These are phyloP conservation scores for Coriolopsis trogii DNA, from an alignment of 1,284 basidiomycete genomes.

Conservation along the genomic window DNA sequence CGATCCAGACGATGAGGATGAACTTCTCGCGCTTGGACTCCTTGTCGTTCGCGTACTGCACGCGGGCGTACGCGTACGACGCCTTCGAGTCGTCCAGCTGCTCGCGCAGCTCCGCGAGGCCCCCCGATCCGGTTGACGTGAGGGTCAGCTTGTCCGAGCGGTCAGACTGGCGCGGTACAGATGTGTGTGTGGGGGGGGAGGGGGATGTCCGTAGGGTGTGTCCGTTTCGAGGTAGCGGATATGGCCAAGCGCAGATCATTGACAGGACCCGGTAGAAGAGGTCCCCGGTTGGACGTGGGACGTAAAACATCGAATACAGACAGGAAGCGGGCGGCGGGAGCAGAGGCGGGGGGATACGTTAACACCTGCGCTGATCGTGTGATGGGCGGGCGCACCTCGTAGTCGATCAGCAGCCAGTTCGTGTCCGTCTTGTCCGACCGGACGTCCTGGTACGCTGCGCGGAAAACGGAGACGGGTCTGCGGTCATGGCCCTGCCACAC, in stretches of 20 bases:
- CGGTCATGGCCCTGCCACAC: conserved; percentile 14
- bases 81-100: conserved; percentile 74
- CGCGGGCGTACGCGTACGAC: conserved; percentile 82
- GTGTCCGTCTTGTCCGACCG: conserved; percentile 81
- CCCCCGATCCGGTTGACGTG: conserved; percentile 77
- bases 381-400: conserved; percentile 62
- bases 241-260: no score
- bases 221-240: no score
- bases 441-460: conserved; percentile 82
- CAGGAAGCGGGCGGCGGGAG: no score
- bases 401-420: conserved; percentile 87
- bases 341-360: neutral
- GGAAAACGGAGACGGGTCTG: conserved; percentile 9
- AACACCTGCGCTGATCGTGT: no score
- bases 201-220: neutral
- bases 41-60: conserved; percentile 86
- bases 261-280: no score
- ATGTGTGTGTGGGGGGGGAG: conserved; percentile 4
- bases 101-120: conserved; percentile 77
- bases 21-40: conserved; percentile 90
- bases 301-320: no score
- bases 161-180: no score
- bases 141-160: conserved; percentile 83
- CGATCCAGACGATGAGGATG: conserved; percentile 90
- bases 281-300: no score